phyloP scores from a whole-genome alignment of 192 early-diverging fungal species.

The Glomus cerebriforme region DNA sequence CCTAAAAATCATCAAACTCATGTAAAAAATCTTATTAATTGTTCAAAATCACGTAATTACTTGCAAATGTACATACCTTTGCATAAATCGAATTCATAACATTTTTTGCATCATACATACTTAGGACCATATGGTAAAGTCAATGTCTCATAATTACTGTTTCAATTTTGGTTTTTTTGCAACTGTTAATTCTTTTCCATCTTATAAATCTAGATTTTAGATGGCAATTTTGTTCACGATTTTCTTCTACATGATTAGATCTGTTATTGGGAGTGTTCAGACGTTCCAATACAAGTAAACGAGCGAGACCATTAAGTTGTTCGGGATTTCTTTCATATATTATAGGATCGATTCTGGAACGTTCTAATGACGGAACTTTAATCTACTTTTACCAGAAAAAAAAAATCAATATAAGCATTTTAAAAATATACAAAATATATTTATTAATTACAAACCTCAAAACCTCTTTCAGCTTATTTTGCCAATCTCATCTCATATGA shows the following conservation, averaged over 20 bases:
- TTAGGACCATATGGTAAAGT: not conserved
- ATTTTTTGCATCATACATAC: not conserved
- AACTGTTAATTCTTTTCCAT: no score
- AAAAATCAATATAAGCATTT: not conserved
- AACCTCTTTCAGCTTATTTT: conserved; percentile 14
- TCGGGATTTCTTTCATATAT: conserved; percentile 10
- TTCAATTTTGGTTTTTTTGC: not conserved
- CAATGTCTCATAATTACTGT: conserved; percentile 18
- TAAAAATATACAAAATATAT: not conserved
- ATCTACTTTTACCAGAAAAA: not conserved
- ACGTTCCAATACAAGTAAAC: not conserved
- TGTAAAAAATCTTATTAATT: no score
- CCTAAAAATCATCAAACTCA: no score
- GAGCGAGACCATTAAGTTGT: not conserved
- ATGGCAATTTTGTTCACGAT: no score
- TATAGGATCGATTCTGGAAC: conserved; percentile 3
- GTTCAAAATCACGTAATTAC: no score
- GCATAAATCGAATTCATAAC: not conserved
- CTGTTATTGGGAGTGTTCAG: no score
- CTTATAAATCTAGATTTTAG: conserved; percentile 7
- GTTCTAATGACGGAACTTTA: not conserved
- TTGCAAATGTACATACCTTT: no score
- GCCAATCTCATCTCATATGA: conserved; percentile 22
- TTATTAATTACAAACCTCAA: conserved; percentile 6
- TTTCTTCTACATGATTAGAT: no score